A percentile compares a stretch with the other conserved stretches of the same genome.
Conservation (phyloP, 1,284 basidiomycete species). For the Leccinum huronense region DNA sequence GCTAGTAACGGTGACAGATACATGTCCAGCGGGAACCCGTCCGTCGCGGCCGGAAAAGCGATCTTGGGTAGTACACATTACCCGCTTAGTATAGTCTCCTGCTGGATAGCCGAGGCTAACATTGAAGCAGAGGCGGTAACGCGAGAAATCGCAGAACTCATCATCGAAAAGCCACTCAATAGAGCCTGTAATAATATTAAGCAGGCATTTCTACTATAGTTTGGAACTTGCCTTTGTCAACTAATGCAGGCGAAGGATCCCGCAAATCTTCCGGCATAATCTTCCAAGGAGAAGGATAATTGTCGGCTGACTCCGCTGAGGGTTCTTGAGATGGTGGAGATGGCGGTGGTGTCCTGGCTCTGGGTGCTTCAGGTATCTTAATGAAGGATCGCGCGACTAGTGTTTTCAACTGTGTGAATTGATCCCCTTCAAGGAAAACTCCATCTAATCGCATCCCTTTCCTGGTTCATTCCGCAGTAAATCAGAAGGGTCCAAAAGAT, state of each 20-base stretch:
- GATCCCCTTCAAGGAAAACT: not conserved
- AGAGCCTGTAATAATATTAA: not conserved
- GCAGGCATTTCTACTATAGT: not conserved
- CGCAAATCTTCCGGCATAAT: not conserved
- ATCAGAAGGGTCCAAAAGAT: not conserved
- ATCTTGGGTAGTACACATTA: constrained; percentile 6
- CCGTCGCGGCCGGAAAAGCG: not conserved
- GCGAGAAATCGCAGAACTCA: not conserved
- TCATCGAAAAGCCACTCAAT: constrained; percentile 4
- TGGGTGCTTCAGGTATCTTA: not conserved
- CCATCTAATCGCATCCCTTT: constrained; percentile 1
- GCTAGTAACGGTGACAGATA: not conserved
- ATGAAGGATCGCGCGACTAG: not conserved
- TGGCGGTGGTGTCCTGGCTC: not conserved
- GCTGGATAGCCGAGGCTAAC: not conserved
- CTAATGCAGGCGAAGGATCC: not conserved
- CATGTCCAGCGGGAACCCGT: not conserved
- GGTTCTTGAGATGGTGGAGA: not conserved
- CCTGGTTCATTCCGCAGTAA: not conserved
- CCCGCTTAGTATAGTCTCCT: constrained; percentile 1
- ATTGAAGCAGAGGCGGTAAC: constrained; percentile 2
- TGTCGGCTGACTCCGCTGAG: not conserved
- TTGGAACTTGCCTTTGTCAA: not conserved
- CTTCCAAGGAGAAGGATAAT: not conserved
- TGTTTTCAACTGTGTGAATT: not conserved